Conservation (phyloP, 306 rosid genomes). For the Biancaea sappan region DNA sequence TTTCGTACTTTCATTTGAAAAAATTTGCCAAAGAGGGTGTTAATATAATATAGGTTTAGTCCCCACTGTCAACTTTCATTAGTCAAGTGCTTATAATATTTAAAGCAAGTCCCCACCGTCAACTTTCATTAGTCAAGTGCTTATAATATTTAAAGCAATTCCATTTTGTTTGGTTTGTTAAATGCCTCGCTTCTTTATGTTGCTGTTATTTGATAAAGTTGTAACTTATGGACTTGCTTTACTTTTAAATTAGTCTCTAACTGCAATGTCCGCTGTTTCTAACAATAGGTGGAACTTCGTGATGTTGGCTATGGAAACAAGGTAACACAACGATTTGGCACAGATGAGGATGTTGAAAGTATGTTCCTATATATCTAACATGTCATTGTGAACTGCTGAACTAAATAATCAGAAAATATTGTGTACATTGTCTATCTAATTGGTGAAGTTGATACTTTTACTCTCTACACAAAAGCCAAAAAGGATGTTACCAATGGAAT, state of each 20-base stretch:
- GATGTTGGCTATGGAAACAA: constrained; percentile 84
- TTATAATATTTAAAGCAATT: constrained; percentile 11
- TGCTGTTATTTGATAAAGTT: constrained; percentile 19
- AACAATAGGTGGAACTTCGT: constrained; percentile 82
- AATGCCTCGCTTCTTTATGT: constrained; percentile 7
- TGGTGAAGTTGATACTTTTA: not conserved
- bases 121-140: constrained; percentile 19
- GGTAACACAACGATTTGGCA: constrained; percentile 67
- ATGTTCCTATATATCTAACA: constrained; percentile 38
- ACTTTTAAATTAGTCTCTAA: not conserved
- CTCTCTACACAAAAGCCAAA: too few species aligned
- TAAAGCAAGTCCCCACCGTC: constrained; percentile 12
- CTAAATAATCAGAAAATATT: not conserved
- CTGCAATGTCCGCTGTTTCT: constrained; percentile 37
- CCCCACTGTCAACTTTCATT: constrained; percentile 27
- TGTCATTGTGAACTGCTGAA: constrained; percentile 24
- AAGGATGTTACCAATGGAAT: too few species aligned
- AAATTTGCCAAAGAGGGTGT: constrained; percentile 18
- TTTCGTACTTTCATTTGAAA: not conserved
- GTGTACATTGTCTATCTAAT: constrained; percentile 12
- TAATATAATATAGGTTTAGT: constrained; percentile 11
- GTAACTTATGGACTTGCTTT: constrained; percentile 14
- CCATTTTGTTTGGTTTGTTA: constrained; percentile 19
- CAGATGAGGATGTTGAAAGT: constrained; percentile 83
- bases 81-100: constrained; percentile 1